phyloP scores from a whole-genome alignment of 2,329 filamentous ascomycete genomes.

The Xylariales sp. region DNA sequence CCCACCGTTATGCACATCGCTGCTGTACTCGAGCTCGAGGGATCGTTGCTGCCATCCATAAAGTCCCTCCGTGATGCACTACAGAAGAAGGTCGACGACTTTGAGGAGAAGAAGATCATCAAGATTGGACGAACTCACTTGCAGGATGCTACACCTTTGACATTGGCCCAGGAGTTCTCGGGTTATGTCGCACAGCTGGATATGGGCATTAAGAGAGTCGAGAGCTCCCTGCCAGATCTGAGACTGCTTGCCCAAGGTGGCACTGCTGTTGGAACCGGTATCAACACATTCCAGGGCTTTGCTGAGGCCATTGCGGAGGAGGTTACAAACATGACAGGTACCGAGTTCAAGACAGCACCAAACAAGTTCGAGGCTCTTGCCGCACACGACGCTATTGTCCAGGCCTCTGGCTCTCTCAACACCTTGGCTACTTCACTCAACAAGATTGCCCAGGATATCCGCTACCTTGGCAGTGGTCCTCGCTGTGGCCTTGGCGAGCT shows the following conservation, averaged over 20 bases:
- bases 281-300: slow-evolving; percentile 97
- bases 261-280: slow-evolving; percentile 92
- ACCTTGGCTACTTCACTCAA: slow-evolving; percentile 86
- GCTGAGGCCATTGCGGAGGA: slow-evolving; percentile 89
- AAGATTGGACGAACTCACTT: slow-evolving; percentile 98
- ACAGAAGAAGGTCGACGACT: slow-evolving; percentile 83
- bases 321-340: slow-evolving; percentile 87
- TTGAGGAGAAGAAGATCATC: slow-evolving; percentile 83
- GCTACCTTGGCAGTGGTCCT: slow-evolving; percentile 92
- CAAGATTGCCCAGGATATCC: slow-evolving; percentile 98
- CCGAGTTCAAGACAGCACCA: slow-evolving; percentile 89
- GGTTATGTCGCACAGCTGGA: slow-evolving; percentile 95
- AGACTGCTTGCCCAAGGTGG: slow-evolving; percentile 88
- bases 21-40: slow-evolving; percentile 87
- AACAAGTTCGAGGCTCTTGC: slow-evolving; percentile 99
- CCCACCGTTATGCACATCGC: slow-evolving; percentile 99
- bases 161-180: slow-evolving; percentile 94
- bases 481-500: slow-evolving; percentile 95
- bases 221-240: slow-evolving; percentile 77
- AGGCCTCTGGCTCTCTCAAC: slow-evolving; percentile 90
- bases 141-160: slow-evolving; percentile 94
- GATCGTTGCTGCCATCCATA: slow-evolving; percentile 76
- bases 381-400: slow-evolving; percentile 91
- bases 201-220: slow-evolving; percentile 80
- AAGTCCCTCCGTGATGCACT: slow-evolving; percentile 77